These are phyloP conservation scores for Nigrospora sphaerica DNA, from an alignment of 2,329 filamentous ascomycete genomes.

Conservation along the genomic window DNA sequence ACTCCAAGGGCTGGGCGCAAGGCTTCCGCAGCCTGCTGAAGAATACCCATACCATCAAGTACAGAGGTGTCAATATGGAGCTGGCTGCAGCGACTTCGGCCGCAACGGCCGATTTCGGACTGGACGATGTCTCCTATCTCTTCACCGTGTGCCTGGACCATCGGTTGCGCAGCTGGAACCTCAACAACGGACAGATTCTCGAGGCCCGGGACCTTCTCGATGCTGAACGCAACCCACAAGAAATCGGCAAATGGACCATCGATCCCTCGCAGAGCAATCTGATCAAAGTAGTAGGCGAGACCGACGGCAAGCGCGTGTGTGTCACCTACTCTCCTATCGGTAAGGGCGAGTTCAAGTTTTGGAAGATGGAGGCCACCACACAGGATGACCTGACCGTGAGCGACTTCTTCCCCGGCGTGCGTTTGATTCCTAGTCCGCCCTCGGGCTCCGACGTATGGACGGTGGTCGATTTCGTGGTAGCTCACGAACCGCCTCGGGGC, in stretches of 20 bases:
- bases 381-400: slow-evolving; percentile 57
- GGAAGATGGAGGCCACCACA: slow-evolving; percentile 62
- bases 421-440: slow-evolving; percentile 61
- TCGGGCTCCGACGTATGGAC: slow-evolving; percentile 74
- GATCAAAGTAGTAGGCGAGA: slow-evolving; percentile 61
- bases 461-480: slow-evolving; percentile 66
- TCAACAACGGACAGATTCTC: slow-evolving; percentile 70
- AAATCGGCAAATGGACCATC: slow-evolving; percentile 66
- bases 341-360: slow-evolving; percentile 90
- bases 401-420: slow-evolving; percentile 60
- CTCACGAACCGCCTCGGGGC: slow-evolving; percentile 43
- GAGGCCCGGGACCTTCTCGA: slow-evolving; percentile 73
- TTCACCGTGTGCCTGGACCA: slow-evolving; percentile 89
- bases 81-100: slow-evolving; percentile 60
- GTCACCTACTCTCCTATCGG: slow-evolving; percentile 85
- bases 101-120: slow-evolving; percentile 43
- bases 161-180: slow-evolving; percentile 81
- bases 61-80: slow-evolving; percentile 60
- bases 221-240: slow-evolving; percentile 57
- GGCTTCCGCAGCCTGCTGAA: slow-evolving; percentile 60
- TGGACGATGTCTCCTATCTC: slow-evolving; percentile 43
- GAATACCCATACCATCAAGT: slow-evolving; percentile 54
- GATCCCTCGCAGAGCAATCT: slow-evolving; percentile 73
- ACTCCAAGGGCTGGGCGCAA: slow-evolving; percentile 64
- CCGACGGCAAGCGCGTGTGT: slow-evolving; percentile 48